phyloP scores from a whole-genome alignment of 805 yeast genomes.

The Candida silvicultrix region DNA sequence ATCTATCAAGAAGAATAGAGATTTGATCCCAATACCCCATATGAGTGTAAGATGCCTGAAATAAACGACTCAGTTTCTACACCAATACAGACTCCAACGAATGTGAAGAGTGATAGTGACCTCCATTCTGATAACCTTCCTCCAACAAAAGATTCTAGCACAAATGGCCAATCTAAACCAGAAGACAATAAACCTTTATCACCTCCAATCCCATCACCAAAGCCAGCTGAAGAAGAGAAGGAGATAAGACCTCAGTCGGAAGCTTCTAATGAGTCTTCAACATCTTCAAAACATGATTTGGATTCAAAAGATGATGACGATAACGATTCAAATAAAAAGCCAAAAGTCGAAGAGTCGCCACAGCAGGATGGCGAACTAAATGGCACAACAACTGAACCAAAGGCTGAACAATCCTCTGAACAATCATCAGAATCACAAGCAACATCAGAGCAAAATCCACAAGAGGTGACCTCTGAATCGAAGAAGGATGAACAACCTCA shows the following conservation, averaged over 20 bases:
- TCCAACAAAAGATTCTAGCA: background rate
- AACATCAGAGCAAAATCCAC: background rate
- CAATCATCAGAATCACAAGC: background rate
- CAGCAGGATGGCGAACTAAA: background rate
- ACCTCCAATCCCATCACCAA: conserved; percentile 40
- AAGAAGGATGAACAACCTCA: conserved; percentile 4
- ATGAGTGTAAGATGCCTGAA: conserved; percentile 3
- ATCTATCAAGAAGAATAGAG: background rate
- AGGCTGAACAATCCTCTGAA: background rate
- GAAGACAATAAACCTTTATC: conserved; percentile 31
- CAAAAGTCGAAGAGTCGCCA: background rate
- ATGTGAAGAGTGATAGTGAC: conserved; percentile 1
- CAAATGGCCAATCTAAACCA: background rate
- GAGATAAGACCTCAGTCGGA: background rate
- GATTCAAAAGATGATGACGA: conserved; percentile 11
- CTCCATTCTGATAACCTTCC: background rate
- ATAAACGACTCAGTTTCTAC: conserved; percentile 8
- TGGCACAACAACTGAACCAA: background rate
- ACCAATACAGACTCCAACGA: conserved; percentile 8
- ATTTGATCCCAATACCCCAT: background rate
- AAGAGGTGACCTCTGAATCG: conserved; percentile 1
- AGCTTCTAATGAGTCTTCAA: background rate
- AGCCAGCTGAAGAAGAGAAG: conserved; percentile 25
- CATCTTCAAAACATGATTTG: conserved; percentile 10
- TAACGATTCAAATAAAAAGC: background rate